Evolutionary conservation across 2,329 filamentous ascomycete species (phyloP).

Genomic region (Paramyrothecium roridum): DNA sequence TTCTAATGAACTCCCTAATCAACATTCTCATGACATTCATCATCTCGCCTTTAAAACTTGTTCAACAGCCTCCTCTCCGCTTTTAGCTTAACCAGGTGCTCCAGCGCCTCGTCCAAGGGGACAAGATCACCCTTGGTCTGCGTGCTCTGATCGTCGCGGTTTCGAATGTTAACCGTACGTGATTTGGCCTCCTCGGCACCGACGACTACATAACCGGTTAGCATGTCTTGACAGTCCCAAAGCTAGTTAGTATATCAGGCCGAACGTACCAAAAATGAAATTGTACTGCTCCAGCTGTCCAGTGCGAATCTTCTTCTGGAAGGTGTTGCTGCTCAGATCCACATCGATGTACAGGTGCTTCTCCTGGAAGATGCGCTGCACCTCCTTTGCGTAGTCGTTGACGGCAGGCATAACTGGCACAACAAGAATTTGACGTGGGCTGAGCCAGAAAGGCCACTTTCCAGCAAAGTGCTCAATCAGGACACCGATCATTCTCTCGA

Average conservation of each 20-base stretch:
- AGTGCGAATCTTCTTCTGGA: conserved; percentile 86
- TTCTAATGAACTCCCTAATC: background rate
- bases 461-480: conserved; percentile 81
- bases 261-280: conserved; percentile 67
- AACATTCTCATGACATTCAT: background rate
- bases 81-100: conserved; percentile 51
- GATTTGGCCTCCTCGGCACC: conserved; percentile 60
- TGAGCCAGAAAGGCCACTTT: conserved; percentile 89
- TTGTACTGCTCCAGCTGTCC: conserved; percentile 81
- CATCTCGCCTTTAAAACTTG: conserved; percentile 20
- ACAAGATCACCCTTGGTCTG: conserved; percentile 60
- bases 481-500: conserved; percentile 68
- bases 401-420: conserved; percentile 69
- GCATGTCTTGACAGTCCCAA: conserved; percentile 1
- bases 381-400: conserved; percentile 73
- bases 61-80: conserved; percentile 38
- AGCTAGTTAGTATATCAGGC: background rate
- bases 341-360: conserved; percentile 66
- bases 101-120: conserved; percentile 52
- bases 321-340: conserved; percentile 64
- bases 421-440: conserved; percentile 69
- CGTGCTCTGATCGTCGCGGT: conserved; percentile 59
- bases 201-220: conserved; percentile 42
- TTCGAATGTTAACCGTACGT: conserved; percentile 60
- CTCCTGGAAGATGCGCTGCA: conserved; percentile 64